Evolutionary conservation across 2,329 filamentous ascomycete genomes (phyloP).

Genomic region (Nemania sp.): DNA sequence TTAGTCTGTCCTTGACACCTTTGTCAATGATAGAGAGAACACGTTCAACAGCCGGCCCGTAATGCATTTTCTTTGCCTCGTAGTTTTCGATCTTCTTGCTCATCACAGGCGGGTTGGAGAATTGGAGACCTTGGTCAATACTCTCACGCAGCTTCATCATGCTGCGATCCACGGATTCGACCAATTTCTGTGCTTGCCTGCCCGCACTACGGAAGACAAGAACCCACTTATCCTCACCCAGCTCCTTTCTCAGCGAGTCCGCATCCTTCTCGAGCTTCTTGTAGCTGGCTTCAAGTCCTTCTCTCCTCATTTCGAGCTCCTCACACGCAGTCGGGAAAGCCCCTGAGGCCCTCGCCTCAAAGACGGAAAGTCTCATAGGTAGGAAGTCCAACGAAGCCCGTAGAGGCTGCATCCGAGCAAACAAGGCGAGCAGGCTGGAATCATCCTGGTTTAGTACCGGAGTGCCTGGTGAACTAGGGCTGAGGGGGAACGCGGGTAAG

Average conservation of each 20-base stretch:
- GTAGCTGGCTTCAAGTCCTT: slow-evolving; percentile 84
- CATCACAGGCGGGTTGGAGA: slow-evolving; percentile 76
- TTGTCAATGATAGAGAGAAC: slow-evolving; percentile 94
- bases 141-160: slow-evolving; percentile 84
- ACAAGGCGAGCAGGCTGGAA: slow-evolving; percentile 86
- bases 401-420: slow-evolving; percentile 94
- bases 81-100: slow-evolving; percentile 91
- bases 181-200: slow-evolving; percentile 94
- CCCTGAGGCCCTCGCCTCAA: slow-evolving; percentile 79
- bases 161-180: slow-evolving; percentile 91
- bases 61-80: slow-evolving; percentile 94
- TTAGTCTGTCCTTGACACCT: slow-evolving; percentile 94
- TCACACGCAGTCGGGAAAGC: slow-evolving; percentile 92
- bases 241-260: slow-evolving; percentile 86
- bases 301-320: slow-evolving; percentile 82
- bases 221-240: slow-evolving; percentile 96
- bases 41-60: slow-evolving; percentile 90
- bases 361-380: slow-evolving; percentile 91
- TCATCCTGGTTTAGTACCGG: slow-evolving; percentile 78
- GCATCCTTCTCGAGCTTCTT: slow-evolving; percentile 90
- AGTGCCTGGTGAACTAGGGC: slow-evolving; percentile 70
- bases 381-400: slow-evolving; percentile 94
- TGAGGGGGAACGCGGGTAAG: slow-evolving; percentile 72
- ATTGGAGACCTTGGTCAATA: slow-evolving; percentile 78
- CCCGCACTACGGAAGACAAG: slow-evolving; percentile 94